Evolutionary conservation across 2,329 filamentous ascomycete species (phyloP).

Genomic region (Plenodomus lindquistii): DNA sequence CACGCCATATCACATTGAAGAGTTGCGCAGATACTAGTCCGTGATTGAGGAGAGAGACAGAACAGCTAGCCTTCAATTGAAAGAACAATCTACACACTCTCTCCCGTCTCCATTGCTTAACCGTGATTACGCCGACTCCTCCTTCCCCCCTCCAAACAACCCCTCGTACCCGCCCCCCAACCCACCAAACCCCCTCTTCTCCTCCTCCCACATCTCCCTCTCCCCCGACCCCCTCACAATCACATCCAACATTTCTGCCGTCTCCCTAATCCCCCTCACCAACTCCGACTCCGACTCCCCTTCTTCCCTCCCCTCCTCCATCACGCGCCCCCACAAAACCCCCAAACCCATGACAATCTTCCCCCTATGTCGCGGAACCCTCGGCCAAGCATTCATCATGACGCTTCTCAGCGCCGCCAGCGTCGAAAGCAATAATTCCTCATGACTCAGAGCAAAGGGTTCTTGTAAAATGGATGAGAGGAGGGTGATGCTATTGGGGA

Average conservation of each 20-base stretch:
- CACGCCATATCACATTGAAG: too few relatives aligned
- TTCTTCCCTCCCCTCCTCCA: conserved; percentile 22
- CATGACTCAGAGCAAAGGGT: conserved; percentile 65
- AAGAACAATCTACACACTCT: too few relatives aligned
- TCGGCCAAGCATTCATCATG: conserved; percentile 69
- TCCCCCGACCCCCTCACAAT: conserved; percentile 22
- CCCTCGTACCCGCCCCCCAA: conserved; percentile 6
- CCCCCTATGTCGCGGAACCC: conserved; percentile 64
- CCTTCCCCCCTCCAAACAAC: conserved; percentile 11
- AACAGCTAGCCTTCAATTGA: too few relatives aligned
- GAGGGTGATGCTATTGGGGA: conserved; percentile 71
- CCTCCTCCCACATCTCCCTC: conserved; percentile 14
- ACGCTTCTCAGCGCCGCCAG: conserved; percentile 59
- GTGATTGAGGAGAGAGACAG: too few relatives aligned
- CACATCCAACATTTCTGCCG: conserved; percentile 31
- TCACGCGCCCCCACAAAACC: conserved; percentile 40
- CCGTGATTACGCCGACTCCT: background rate
- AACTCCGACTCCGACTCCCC: conserved; percentile 16
- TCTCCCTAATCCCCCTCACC: conserved; percentile 24
- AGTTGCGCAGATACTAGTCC: too few relatives aligned
- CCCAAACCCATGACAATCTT: conserved; percentile 65
- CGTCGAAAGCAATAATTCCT: conserved; percentile 58
- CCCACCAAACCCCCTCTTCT: conserved; percentile 16
- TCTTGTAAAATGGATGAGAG: conserved; percentile 68
- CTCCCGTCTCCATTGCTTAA: too few relatives aligned